A percentile compares a stretch with the other conserved stretches of the same genome.
Evolutionary conservation across 305 asterid species (phyloP).

Genomic region (Fraxinus ornus): DNA sequence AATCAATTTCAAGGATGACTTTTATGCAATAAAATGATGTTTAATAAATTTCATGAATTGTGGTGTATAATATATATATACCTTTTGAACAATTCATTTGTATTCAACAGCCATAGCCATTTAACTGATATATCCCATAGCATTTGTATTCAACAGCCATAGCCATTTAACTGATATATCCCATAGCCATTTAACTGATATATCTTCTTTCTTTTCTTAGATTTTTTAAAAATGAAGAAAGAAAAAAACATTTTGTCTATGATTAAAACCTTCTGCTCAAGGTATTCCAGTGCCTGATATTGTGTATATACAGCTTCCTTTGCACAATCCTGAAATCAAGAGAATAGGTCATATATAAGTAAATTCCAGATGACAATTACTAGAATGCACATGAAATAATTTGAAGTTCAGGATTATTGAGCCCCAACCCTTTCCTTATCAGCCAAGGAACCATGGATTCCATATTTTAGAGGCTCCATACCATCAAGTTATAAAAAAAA

Average conservation of each 20-base stretch:
- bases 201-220: slow-evolving; percentile 6
- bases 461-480: slow-evolving; percentile 12
- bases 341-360: slow-evolving; percentile 18
- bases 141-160: too few relatives aligned
- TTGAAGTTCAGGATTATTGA: slow-evolving; percentile 16
- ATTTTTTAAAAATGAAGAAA: slow-evolving; percentile 11
- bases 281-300: slow-evolving; percentile 72
- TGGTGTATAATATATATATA: not conserved
- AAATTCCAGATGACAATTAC: slow-evolving; percentile 17
- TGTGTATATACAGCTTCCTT: slow-evolving; percentile 60
- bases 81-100: not conserved
- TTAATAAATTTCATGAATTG: slow-evolving; percentile 7
- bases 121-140: too few relatives aligned
- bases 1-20: not conserved
- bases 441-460: slow-evolving; percentile 9
- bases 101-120: not conserved
- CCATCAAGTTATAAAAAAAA: not conserved
- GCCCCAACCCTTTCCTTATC: not conserved
- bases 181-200: not conserved
- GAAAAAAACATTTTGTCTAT: not conserved
- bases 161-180: not conserved
- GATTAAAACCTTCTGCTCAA: slow-evolving; percentile 64
- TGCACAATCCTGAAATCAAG: slow-evolving; percentile 76
- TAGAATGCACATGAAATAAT: slow-evolving; percentile 4
- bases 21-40: not conserved